Base-by-base conservation (phyloP, 805 yeast genomes). In the Gaillardinia entomophila region DNA sequence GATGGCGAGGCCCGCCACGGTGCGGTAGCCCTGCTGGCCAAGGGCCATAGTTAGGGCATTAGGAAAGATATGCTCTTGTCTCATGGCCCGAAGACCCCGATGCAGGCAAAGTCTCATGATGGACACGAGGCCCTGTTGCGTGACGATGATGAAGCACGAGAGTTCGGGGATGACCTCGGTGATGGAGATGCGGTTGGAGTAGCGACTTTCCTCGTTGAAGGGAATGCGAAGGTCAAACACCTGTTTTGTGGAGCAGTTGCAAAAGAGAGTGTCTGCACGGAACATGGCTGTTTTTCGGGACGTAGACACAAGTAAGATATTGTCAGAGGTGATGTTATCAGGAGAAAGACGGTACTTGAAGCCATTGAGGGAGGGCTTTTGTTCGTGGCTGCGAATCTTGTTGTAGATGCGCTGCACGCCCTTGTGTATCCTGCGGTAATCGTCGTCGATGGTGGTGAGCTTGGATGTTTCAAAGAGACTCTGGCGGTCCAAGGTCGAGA, bases 171-270 rank as follows among this genome's bases (percentile, higher is more conserved):
- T 53, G 3, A 62, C 31, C 10, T 35, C 45, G 8, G 64, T 46
- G 7, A 66, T 57, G 14, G 63, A 60, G 10, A 66, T 57, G 11
- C 72, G 39, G 35, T 64, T 53, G 27, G 60, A 46, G 43, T 45
- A 55, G 27, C 44, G 43, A 6, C 49, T 45, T 14, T 64, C 72
- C 11, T 64, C 70, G 33, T 53, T 55, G 16, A 47, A 46, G 6
- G 71, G 66, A 15, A 57, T 44, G 2, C 48, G 45, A 39, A 63
- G 46, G 12, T 60, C 59, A 43, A 72, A 75, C 2, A 73, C 46
- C 15, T 60, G 49, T 3, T 62, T 51, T 1, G 75, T 66, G 1
- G 74, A 62, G 4, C 74, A 63, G 41, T 62, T 68, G 45, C 79
- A 73, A 23, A 69, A 59, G 15, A 77, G 53, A 8, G 64, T 57